These are phyloP conservation scores for Monascus ruber DNA, from an alignment of 2,329 filamentous ascomycete genomes.

Conservation along the genomic window DNA sequence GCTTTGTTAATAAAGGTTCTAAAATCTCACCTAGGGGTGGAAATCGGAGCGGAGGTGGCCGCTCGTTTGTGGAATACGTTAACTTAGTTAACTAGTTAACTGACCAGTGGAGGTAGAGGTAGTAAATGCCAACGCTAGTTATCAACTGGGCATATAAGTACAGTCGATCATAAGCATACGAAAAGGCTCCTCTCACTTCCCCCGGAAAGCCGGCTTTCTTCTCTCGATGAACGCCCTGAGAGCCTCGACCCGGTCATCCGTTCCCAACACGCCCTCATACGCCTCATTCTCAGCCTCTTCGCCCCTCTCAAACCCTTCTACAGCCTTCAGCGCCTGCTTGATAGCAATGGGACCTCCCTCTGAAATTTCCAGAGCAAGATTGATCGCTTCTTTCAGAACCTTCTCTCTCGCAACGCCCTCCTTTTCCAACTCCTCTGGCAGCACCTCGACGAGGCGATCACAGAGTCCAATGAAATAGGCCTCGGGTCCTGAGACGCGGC, in stretches of 20 bases:
- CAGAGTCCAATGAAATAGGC: conserved; percentile 86
- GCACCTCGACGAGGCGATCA: conserved; percentile 76
- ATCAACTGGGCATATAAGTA: no score
- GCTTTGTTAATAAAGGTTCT: no score
- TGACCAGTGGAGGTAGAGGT: no score
- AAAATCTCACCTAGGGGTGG: no score
- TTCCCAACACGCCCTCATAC: conserved; percentile 72
- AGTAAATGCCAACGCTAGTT: no score
- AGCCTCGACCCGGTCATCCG: conserved; percentile 80
- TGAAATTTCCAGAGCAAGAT: conserved; percentile 73
- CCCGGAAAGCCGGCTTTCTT: conserved; percentile 57
- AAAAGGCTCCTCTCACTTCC: conserved; percentile 12
- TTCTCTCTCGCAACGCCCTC: conserved; percentile 51
- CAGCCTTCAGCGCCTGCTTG: conserved; percentile 65
- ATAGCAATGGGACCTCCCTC: conserved; percentile 80
- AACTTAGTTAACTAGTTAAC: no score
- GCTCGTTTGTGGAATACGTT: no score
- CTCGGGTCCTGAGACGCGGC: conserved; percentile 71
- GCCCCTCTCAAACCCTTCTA: conserved; percentile 52
- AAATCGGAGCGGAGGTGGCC: no score
- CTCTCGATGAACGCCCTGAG: conserved; percentile 73
- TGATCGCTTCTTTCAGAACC: conserved; percentile 64
- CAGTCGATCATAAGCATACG: no score
- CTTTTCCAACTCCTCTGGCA: conserved; percentile 41
- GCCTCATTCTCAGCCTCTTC: conserved; percentile 77